A percentile compares a stretch with the other conserved stretches of the same genome.
Conservation (phyloP, 2,329 filamentous ascomycete genomes). For the Aspergillus sojae region DNA sequence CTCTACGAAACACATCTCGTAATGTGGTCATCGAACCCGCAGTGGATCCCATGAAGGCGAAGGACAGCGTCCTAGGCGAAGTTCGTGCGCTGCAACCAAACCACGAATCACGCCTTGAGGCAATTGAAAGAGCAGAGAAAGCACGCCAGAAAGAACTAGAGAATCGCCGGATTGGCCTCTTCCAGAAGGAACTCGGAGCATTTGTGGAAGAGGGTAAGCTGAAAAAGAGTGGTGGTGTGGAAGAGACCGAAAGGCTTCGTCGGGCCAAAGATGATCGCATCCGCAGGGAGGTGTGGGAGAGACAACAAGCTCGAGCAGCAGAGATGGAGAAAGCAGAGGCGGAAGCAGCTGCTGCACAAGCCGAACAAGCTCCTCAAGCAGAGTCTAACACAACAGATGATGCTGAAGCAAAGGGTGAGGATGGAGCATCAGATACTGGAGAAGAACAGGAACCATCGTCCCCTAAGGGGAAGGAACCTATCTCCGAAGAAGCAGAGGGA, state of each 20-base stretch:
- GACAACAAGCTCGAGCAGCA: constrained; percentile 53
- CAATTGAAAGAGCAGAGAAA: constrained; percentile 96
- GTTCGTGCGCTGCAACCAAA: constrained; percentile 92
- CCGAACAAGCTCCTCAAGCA: constrained; percentile 14
- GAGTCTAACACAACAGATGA: constrained; percentile 7
- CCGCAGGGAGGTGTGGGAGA: constrained; percentile 70
- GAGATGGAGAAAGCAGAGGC: constrained; percentile 49
- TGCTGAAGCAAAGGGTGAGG: constrained; percentile 11
- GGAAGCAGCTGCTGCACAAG: constrained; percentile 27
- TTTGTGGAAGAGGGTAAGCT: constrained; percentile 91
- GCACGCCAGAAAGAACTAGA: constrained; percentile 85
- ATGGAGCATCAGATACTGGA: neutral
- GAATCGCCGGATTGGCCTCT: constrained; percentile 70
- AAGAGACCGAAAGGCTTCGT: constrained; percentile 85
- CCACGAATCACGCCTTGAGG: constrained; percentile 88
- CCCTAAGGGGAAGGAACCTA: neutral
- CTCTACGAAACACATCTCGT: constrained; percentile 56
- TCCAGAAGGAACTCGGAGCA: constrained; percentile 79
- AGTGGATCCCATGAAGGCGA: constrained; percentile 76
- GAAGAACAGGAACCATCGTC: neutral
- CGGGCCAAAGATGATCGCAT: constrained; percentile 85
- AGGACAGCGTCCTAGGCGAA: constrained; percentile 89
- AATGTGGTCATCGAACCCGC: constrained; percentile 52
- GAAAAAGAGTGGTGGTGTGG: constrained; percentile 94
- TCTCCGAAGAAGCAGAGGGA: neutral